Conservation (phyloP, 805 yeast species). For the Kockiozyma suomiensis region DNA sequence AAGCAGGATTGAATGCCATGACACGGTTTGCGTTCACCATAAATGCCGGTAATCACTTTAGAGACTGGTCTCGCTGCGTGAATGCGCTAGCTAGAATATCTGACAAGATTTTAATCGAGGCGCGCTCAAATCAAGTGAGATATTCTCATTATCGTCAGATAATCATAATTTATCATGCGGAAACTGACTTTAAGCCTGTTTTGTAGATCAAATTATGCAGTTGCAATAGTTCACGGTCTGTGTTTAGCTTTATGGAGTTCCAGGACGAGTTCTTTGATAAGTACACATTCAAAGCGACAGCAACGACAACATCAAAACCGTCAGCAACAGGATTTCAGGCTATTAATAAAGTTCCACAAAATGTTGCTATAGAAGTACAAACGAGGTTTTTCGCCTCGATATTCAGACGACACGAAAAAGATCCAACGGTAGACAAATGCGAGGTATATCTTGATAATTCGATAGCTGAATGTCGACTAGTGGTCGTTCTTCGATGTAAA, state of each 20-base stretch:
- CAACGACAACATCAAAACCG: neutral
- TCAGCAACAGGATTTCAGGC: neutral
- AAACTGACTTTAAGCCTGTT: neutral
- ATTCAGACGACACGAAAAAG: constrained; percentile 31
- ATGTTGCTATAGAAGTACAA: constrained; percentile 17
- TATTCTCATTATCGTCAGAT: too few species aligned
- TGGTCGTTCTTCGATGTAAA: constrained; percentile 19
- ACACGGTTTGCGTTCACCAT: constrained; percentile 26
- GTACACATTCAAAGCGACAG: constrained; percentile 7
- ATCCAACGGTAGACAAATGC: constrained; percentile 17
- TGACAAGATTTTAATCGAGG: constrained; percentile 21
- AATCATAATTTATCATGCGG: too few species aligned
- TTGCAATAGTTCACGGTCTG: constrained; percentile 19
- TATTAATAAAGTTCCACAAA: neutral
- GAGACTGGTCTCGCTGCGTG: constrained; percentile 33
- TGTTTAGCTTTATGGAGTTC: constrained; percentile 20
- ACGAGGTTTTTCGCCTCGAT: constrained; percentile 25
- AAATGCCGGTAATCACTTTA: constrained; percentile 12
- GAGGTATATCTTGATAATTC: constrained; percentile 23
- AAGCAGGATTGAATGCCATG: too few species aligned
- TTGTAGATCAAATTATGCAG: constrained; percentile 14
- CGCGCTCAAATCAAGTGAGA: constrained; percentile 8
- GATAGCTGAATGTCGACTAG: constrained; percentile 18
- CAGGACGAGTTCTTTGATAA: constrained; percentile 9
- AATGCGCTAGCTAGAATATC: constrained; percentile 20